phyloP scores from a whole-genome alignment of 345 rosid genomes.

The Brassica cretica region DNA sequence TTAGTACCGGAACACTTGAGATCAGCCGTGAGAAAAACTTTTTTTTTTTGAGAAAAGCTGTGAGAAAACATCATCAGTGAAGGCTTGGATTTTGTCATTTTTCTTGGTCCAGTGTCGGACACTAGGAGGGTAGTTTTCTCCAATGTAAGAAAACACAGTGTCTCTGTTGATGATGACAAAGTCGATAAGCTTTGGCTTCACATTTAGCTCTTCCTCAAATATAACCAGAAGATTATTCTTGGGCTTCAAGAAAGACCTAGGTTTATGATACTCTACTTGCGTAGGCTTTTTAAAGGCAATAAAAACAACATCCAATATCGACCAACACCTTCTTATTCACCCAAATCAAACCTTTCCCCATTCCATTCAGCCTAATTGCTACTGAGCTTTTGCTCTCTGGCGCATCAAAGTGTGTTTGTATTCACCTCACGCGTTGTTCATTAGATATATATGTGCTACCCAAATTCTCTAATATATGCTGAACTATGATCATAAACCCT shows the following conservation, averaged over 20 bases:
- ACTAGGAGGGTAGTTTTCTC: slow-evolving; percentile 62
- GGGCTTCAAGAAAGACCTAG: slow-evolving; percentile 71
- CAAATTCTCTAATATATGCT: neutral
- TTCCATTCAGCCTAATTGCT: slow-evolving; percentile 54
- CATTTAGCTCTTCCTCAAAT: slow-evolving; percentile 65
- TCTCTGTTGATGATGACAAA: slow-evolving; percentile 60
- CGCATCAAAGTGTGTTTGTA: slow-evolving; percentile 62
- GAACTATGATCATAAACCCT: neutral
- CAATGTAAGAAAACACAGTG: slow-evolving; percentile 63
- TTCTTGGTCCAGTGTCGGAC: slow-evolving; percentile 57
- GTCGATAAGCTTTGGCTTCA: slow-evolving; percentile 52
- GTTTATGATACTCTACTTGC: slow-evolving; percentile 84
- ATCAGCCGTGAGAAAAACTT: slow-evolving; percentile 42
- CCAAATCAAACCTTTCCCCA: slow-evolving; percentile 90
- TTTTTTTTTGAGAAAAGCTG: too few species aligned
- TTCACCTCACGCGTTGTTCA: slow-evolving; percentile 16
- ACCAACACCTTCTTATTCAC: slow-evolving; percentile 74
- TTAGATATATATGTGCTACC: slow-evolving; percentile 11
- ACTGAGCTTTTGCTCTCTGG: slow-evolving; percentile 68
- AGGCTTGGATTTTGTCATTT: slow-evolving; percentile 34
- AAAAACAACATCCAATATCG: slow-evolving; percentile 76
- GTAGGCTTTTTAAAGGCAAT: slow-evolving; percentile 68
- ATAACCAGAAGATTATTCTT: slow-evolving; percentile 61
- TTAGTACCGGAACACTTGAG: slow-evolving; percentile 53
- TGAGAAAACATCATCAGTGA: slow-evolving; percentile 35